phyloP scores from a whole-genome alignment of 768 basidiomycete genomes.

The Boletus sp. region DNA sequence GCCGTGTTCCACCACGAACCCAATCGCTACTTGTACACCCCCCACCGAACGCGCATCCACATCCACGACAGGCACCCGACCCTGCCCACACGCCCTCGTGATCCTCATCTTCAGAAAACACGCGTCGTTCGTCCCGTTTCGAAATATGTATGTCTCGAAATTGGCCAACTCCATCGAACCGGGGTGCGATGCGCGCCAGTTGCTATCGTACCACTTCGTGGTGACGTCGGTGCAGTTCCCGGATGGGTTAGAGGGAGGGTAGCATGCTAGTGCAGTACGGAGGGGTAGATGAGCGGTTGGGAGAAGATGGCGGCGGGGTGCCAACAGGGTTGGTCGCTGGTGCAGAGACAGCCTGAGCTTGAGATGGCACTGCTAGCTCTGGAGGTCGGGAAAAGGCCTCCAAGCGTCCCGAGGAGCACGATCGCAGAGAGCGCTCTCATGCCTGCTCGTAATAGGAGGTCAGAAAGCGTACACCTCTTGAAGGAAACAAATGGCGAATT shows the following conservation, averaged over 20 bases:
- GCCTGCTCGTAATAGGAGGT: neutral
- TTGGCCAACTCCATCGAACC: too few species aligned
- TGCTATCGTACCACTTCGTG: slow-evolving; percentile 30
- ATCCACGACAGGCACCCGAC: slow-evolving; percentile 18
- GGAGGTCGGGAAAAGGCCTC: neutral
- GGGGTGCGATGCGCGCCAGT: slow-evolving; percentile 41
- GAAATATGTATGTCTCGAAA: slow-evolving; percentile 30
- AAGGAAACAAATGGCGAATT: neutral
- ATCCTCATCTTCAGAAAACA: slow-evolving; percentile 34
- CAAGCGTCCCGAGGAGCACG: neutral
- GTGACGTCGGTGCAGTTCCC: slow-evolving; percentile 39
- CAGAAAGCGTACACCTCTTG: neutral
- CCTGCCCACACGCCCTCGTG: slow-evolving; percentile 20
- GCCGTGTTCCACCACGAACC: slow-evolving; percentile 17
- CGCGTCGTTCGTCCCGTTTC: slow-evolving; percentile 45
- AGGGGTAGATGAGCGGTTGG: slow-evolving; percentile 41
- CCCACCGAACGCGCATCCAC: slow-evolving; percentile 20
- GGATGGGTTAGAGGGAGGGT: slow-evolving; percentile 35
- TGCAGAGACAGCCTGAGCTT: slow-evolving; percentile 34
- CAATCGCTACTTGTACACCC: slow-evolving; percentile 22
- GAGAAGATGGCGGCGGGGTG: slow-evolving; percentile 41
- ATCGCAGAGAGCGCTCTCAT: neutral
- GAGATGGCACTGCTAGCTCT: neutral
- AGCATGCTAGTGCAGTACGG: slow-evolving; percentile 43
- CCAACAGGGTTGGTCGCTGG: slow-evolving; percentile 41